phyloP scores from a whole-genome alignment of 1,284 basidiomycete genomes.

The Tilletiopsis washingtonensis region DNA sequence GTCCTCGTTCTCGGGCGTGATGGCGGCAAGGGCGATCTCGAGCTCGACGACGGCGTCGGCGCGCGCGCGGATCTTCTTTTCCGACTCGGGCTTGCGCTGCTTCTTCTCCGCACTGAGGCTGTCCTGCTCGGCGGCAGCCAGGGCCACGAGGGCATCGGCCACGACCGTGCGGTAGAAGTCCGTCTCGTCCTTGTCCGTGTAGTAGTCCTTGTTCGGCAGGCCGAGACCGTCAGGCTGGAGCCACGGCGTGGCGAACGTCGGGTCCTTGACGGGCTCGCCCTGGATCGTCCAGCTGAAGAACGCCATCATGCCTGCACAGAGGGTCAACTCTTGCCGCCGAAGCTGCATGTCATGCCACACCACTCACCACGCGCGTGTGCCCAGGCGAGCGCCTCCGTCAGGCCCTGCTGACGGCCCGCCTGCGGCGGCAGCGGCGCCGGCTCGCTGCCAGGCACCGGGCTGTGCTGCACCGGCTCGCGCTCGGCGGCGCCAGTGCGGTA shows the following conservation, averaged over 20 bases:
- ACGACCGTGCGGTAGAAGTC: slow-evolving; percentile 66
- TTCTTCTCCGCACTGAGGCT: slow-evolving; percentile 54
- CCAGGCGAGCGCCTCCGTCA: slow-evolving; percentile 72
- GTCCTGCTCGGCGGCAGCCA: slow-evolving; percentile 51
- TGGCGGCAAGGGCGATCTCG: slow-evolving; percentile 70
- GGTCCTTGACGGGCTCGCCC: slow-evolving; percentile 82
- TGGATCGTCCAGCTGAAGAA: slow-evolving; percentile 74
- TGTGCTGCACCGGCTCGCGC: slow-evolving; percentile 52
- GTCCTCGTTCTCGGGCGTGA: slow-evolving; percentile 58
- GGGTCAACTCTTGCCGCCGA: too few relatives aligned
- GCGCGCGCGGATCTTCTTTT: slow-evolving; percentile 52
- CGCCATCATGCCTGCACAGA: slow-evolving; percentile 53
- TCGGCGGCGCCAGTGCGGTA: slow-evolving; percentile 28
- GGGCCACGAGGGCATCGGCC: slow-evolving; percentile 59
- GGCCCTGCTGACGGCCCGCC: slow-evolving; percentile 51
- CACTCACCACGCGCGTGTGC: slow-evolving; percentile 57
- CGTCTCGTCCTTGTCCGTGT: slow-evolving; percentile 66
- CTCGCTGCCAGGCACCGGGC: slow-evolving; percentile 24
- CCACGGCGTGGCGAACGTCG: slow-evolving; percentile 76
- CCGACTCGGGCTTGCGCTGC: slow-evolving; percentile 40
- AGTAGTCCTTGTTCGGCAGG: slow-evolving; percentile 91
- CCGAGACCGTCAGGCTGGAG: slow-evolving; percentile 75
- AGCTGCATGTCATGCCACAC: too few relatives aligned
- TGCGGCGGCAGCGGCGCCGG: slow-evolving; percentile 27
- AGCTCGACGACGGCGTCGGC: slow-evolving; percentile 67